These are phyloP conservation scores for Avicennia marina DNA, from an alignment of 257 asterid genomes.

Conservation along the genomic window DNA sequence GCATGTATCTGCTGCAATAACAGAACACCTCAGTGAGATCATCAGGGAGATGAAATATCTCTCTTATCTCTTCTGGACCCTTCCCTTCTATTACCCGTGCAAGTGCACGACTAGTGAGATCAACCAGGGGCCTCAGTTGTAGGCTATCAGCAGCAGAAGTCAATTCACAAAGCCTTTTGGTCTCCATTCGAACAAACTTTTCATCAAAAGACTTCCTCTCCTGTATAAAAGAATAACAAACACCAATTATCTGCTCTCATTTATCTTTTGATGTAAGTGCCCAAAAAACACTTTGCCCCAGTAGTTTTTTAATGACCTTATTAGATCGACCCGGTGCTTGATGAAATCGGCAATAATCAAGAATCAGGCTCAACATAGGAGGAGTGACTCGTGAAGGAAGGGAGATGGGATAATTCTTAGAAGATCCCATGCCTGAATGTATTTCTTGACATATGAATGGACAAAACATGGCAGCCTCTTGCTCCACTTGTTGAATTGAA, in stretches of 20 bases:
- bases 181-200: slow-evolving; percentile 71
- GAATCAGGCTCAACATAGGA: slow-evolving; percentile 64
- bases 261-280: background rate
- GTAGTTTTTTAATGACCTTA: slow-evolving; percentile 60
- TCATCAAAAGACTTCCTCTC: slow-evolving; percentile 80
- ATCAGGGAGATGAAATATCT: slow-evolving; percentile 82
- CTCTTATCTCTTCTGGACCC: slow-evolving; percentile 80
- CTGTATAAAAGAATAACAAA: slow-evolving; percentile 30
- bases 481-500: slow-evolving; percentile 75
- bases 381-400: slow-evolving; percentile 79
- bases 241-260: slow-evolving; percentile 4
- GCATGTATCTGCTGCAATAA: slow-evolving; percentile 41
- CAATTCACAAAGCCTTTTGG: slow-evolving; percentile 78
- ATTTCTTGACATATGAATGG: slow-evolving; percentile 71
- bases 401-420: slow-evolving; percentile 62
- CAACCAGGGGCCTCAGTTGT: slow-evolving; percentile 79
- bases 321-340: slow-evolving; percentile 80
- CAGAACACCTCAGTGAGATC: slow-evolving; percentile 87
- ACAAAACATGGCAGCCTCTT: slow-evolving; percentile 73
- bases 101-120: slow-evolving; percentile 87
- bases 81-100: slow-evolving; percentile 89
- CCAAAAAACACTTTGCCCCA: too few relatives aligned
- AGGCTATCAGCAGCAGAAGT: slow-evolving; percentile 88
- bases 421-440: slow-evolving; percentile 68
- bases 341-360: slow-evolving; percentile 82